Conservation (phyloP, 768 basidiomycete genomes). For the Hebeloma cylindrosporum region DNA sequence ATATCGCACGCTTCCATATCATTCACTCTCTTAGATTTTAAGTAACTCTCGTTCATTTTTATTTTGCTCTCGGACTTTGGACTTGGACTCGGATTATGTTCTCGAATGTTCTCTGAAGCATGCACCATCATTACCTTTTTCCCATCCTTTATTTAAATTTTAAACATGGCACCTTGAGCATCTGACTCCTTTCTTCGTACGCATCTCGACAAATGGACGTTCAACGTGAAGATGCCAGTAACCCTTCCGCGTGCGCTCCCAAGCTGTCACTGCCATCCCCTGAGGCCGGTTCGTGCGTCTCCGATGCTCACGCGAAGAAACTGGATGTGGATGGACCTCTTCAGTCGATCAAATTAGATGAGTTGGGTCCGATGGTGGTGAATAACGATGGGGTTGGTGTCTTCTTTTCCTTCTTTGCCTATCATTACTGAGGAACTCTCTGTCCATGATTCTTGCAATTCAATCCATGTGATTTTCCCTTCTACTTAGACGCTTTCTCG, state of each 20-base stretch:
- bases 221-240: too few species aligned
- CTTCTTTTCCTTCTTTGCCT: background rate
- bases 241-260: too few species aligned
- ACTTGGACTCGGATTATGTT: conserved; percentile 6
- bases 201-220: too few species aligned
- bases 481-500: conserved; percentile 56
- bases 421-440: conserved; percentile 1
- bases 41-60: too few species aligned
- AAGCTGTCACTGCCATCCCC: background rate
- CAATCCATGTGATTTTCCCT: background rate
- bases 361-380: conserved; percentile 66
- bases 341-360: conserved; percentile 49
- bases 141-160: too few species aligned
- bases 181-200: too few species aligned
- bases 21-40: too few species aligned
- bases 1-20: too few species aligned
- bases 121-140: conserved; percentile 2
- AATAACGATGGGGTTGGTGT: conserved; percentile 61
- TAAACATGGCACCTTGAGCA: too few species aligned
- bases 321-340: conserved; percentile 5
- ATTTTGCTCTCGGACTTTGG: conserved; percentile 1
- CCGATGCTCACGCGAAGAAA: background rate
- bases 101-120: conserved; percentile 16
- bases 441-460: background rate
- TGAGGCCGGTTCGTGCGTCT: background rate